Base-by-base conservation (phyloP, 1,284 basidiomycete genomes). In the Kwoniella shivajii region DNA sequence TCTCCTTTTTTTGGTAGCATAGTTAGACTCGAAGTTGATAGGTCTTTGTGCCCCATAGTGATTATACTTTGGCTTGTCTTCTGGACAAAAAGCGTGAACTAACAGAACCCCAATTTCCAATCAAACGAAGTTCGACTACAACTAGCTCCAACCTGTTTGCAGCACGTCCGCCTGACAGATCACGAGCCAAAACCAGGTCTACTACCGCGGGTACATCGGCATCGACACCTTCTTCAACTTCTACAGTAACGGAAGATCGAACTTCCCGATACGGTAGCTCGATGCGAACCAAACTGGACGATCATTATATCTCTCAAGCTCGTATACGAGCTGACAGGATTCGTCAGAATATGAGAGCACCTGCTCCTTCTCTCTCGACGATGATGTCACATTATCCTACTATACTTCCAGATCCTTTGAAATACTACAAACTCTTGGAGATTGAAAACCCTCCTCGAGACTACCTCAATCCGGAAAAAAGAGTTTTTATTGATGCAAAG, bases 401-500 rank as follows among this genome's bases (percentile, higher is more conserved):
- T 1, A 30, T 54, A 13, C 22, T 54, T 33, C 52, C 52, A 9
- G 58, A 60, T 48, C 54, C 47, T 14, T 38, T 36, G n/a, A 43
- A 55, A 2, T 49, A 50, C 24, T 60, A 60, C 29, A 37, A 38
- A 6, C 34, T 29, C 18, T 42, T 60, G 10, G 55, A 47, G 3
- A 41, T 59, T 6, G 16, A 27, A 24, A 29, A 50, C n/a, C 48
- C 49, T 5, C n/a, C 38, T 31, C 34, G 45, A 22, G 53, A 55
- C 13, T 47, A 47, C 18, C 27, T 60, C 14, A 56, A 56, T 31
- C 13, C 16, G 20, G 47, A 49, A 9, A 57, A 45, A 16, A 41
- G 33, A 30, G 54, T 41, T 16, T 48, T 39, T 1, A 54, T 54
- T 20, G 56, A 61, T 50, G 39, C 48, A n/a, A n/a, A 47, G 22